phyloP scores from a whole-genome alignment of 2,329 filamentous ascomycete species.

The Aspergillus pseudotamarii region DNA sequence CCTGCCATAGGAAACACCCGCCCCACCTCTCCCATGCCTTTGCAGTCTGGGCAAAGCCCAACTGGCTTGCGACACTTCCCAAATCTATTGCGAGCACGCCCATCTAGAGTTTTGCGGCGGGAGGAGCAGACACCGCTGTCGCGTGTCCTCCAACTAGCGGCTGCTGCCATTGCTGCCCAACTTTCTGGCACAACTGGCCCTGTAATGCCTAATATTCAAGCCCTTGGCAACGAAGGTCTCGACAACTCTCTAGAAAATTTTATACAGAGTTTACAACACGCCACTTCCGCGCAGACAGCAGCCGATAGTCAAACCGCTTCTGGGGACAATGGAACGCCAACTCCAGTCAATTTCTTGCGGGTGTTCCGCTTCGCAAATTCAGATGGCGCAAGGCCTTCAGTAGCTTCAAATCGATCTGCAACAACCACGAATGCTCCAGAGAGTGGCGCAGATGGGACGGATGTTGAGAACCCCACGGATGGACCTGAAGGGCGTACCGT shows the following conservation, averaged over 20 bases:
- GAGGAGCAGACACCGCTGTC: conserved; percentile 67
- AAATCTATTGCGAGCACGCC: conserved; percentile 53
- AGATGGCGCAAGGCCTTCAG: conserved; percentile 33
- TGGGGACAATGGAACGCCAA: conserved; percentile 46
- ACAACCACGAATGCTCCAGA: conserved; percentile 29
- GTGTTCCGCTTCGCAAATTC: conserved; percentile 69
- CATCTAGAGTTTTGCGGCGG: conserved; percentile 55
- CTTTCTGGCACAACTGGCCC: conserved; percentile 63
- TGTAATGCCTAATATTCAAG: conserved; percentile 58
- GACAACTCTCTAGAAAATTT: conserved; percentile 67
- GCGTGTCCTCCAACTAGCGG: conserved; percentile 63
- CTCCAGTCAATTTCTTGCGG: conserved; percentile 68
- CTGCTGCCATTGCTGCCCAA: conserved; percentile 66
- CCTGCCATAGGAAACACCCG: conserved; percentile 36
- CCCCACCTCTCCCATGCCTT: conserved; percentile 29
- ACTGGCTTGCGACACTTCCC: conserved; percentile 43
- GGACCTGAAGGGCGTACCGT: conserved; percentile 61
- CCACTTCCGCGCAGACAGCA: conserved; percentile 57
- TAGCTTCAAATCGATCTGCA: conserved; percentile 26
- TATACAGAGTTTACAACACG: conserved; percentile 64
- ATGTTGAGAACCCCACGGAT: conserved; percentile 44
- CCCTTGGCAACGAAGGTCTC: conserved; percentile 57
- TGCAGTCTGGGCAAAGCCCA: conserved; percentile 33
- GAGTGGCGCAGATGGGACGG: conserved; percentile 37
- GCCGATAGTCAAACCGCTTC: conserved; percentile 40